These are phyloP conservation scores for Tilletiopsis washingtonensis DNA, from an alignment of 1,284 basidiomycete genomes.

Conservation along the genomic window DNA sequence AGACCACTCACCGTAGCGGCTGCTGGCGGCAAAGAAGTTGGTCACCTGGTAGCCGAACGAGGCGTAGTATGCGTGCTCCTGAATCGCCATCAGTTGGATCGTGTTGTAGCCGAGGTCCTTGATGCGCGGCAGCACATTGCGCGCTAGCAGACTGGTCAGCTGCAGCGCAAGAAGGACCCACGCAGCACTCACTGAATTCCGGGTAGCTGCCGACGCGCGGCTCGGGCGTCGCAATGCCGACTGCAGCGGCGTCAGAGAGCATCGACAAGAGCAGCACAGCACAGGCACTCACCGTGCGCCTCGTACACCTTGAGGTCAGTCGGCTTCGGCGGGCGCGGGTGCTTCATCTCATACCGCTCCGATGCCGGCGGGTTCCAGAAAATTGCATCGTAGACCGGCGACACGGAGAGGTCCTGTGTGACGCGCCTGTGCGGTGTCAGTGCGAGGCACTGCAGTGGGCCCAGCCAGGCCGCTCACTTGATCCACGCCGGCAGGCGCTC, in stretches of 20 bases:
- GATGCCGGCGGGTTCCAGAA: constrained; percentile 87
- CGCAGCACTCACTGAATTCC: constrained; percentile 66
- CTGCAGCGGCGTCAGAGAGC: no score
- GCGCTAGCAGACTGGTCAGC: no score
- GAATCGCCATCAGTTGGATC: constrained; percentile 74
- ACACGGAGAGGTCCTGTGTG: constrained; percentile 82
- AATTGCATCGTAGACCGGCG: constrained; percentile 88
- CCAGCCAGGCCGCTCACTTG: constrained; percentile 44
- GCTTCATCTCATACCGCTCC: constrained; percentile 72
- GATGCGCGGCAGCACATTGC: constrained; percentile 75
- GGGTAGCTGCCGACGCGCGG: constrained; percentile 84
- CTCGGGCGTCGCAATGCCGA: constrained; percentile 89
- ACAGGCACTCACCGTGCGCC: constrained; percentile 59
- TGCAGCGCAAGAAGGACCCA: no score
- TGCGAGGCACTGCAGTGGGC: background rate
- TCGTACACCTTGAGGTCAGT: constrained; percentile 79
- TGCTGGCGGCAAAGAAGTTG: constrained; percentile 93
- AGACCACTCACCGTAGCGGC: constrained; percentile 64
- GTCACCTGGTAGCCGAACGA: constrained; percentile 98
- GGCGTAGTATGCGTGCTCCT: constrained; percentile 99
- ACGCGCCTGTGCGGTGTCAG: constrained; percentile 55
- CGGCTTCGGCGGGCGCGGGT: constrained; percentile 63
- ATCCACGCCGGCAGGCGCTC: constrained; percentile 93
- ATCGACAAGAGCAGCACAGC: background rate
- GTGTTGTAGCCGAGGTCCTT: constrained; percentile 87